Evolutionary conservation across 2,329 filamentous ascomycete species (phyloP), one percentile per base, ranked within the genome.

Genomic region (Chaetomium sp.): DNA sequence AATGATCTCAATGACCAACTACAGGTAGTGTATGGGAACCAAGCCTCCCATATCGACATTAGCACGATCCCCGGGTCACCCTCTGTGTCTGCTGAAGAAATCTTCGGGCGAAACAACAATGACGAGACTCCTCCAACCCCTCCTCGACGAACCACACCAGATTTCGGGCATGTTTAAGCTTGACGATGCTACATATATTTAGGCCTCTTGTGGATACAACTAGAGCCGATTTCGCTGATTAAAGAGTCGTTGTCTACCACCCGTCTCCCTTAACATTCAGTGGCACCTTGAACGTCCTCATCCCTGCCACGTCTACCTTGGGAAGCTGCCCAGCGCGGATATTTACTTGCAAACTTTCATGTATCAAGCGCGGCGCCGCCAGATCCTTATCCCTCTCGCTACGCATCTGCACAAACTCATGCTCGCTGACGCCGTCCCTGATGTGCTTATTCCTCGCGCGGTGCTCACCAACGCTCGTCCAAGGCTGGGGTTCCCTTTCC

Each of bases 261-360:
- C 23, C 35, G 4, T 29, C 58, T 21, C 56, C 66, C 29, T 65
- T 56, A 3, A 75, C 33, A 63, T 74, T 75, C 0, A 80, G 49
- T 0, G 78, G 78, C 27, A 80, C 19, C 61, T 77, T 76, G 10
- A 81, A 64, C 62, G 78, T 59, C 19, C 75, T 72, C n/a, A 74
- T 68, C 0, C 77, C 75, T 1, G 64, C 65, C 1, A 68, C 66
- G 9, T 71, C 76, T 7, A 69, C 66, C 27, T 61, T 69, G 0
- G 82, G 83, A 19, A 84, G 67, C 5, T 72, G 65, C 1, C 83
- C 83, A 0, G 74, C 83, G 1, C 83, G 75, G 29, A 85, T 81
- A 64, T 85, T 85, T 9, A 85, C 69, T 71, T 85, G 83, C 57
- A 85, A 68, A 0, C 82, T 79, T 63, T 80, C 80, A 68, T 84